A percentile compares a stretch with the other conserved stretches of the same genome.
Conservation (phyloP, 345 rosid genomes). For the Aethionema arabicum region DNA sequence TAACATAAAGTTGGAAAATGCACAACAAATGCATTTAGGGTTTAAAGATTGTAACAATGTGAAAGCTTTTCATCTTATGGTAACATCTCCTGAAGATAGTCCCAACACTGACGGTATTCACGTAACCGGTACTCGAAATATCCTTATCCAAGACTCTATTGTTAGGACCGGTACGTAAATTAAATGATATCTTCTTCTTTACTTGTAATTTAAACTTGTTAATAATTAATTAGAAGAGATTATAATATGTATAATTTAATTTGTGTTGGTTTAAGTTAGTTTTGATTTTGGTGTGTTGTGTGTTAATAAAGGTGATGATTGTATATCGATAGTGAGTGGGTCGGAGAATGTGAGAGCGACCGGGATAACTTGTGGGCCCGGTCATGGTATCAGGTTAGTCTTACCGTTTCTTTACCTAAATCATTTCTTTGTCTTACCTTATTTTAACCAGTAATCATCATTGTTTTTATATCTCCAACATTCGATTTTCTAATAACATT, state of each 20-base stretch:
- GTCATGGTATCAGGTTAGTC: slow-evolving; percentile 88
- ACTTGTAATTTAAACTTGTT: too few relatives aligned
- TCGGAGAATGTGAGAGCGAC: slow-evolving; percentile 72
- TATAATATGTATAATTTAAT: too few relatives aligned
- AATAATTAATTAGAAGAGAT: too few relatives aligned
- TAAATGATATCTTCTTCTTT: background rate
- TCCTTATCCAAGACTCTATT: slow-evolving; percentile 53
- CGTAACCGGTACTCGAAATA: slow-evolving; percentile 58
- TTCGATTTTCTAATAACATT: background rate
- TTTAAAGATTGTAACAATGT: slow-evolving; percentile 61
- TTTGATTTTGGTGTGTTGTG: slow-evolving; percentile 4
- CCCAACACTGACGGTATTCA: slow-evolving; percentile 97
- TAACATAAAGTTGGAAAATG: slow-evolving; percentile 57
- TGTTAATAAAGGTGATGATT: slow-evolving; percentile 73
- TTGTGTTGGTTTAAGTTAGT: slow-evolving; percentile 13
- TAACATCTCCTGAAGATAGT: slow-evolving; percentile 66
- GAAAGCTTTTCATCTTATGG: slow-evolving; percentile 46
- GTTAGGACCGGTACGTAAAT: slow-evolving; percentile 62
- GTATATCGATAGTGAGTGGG: slow-evolving; percentile 84
- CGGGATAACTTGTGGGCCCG: slow-evolving; percentile 89
- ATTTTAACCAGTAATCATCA: background rate
- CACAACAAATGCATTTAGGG: slow-evolving; percentile 77
- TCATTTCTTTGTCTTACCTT: background rate
- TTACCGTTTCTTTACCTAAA: slow-evolving; percentile 33
- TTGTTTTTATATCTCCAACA: slow-evolving; percentile 15